These are phyloP conservation scores for Aspergillus transmontanensis DNA, from an alignment of 2,329 filamentous ascomycete genomes.

Conservation along the genomic window DNA sequence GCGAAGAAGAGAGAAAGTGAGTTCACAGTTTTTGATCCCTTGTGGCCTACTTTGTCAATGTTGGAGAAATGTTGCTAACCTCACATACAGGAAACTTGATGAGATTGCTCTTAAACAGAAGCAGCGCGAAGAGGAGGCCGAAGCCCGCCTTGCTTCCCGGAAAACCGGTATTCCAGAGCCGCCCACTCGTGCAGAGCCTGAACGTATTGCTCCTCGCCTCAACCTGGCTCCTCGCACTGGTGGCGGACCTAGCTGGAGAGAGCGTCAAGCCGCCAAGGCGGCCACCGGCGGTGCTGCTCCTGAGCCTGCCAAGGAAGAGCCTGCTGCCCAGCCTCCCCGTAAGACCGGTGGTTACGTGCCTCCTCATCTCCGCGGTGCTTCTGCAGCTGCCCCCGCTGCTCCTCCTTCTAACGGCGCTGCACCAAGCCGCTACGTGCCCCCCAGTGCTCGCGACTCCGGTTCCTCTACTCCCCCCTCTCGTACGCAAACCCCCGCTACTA, in stretches of 20 bases:
- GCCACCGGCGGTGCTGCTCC: slow-evolving; percentile 28
- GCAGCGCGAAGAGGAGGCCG: slow-evolving; percentile 84
- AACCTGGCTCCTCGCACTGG: slow-evolving; percentile 55
- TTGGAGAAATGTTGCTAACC: slow-evolving; percentile 36
- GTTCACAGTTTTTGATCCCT: slow-evolving; percentile 29
- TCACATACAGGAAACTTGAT: slow-evolving; percentile 58
- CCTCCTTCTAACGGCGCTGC: slow-evolving; percentile 31
- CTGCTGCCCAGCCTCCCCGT: slow-evolving; percentile 28
- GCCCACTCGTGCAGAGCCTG: slow-evolving; percentile 51
- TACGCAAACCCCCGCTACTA: slow-evolving; percentile 22
- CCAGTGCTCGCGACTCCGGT: slow-evolving; percentile 33
- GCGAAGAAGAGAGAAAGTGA: slow-evolving; percentile 62
- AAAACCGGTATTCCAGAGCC: slow-evolving; percentile 55
- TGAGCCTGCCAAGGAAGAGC: slow-evolving; percentile 27
- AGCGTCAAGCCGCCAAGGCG: slow-evolving; percentile 58
- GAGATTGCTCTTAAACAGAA: slow-evolving; percentile 68
- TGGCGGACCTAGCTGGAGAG: slow-evolving; percentile 58
- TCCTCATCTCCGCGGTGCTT: slow-evolving; percentile 42
- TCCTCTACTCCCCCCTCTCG: slow-evolving; percentile 27
- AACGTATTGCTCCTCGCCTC: slow-evolving; percentile 57
- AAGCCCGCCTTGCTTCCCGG: slow-evolving; percentile 70
- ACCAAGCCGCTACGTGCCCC: slow-evolving; percentile 36
- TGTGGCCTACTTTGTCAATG: background rate
- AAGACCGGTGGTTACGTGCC: slow-evolving; percentile 42
- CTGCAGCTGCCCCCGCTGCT: slow-evolving; percentile 30